Percentiles rank a stretch among this genome's conserved stretches.
phyloP scores from a whole-genome alignment of 345 rosid species.

The Mallotus nudiflorus region DNA sequence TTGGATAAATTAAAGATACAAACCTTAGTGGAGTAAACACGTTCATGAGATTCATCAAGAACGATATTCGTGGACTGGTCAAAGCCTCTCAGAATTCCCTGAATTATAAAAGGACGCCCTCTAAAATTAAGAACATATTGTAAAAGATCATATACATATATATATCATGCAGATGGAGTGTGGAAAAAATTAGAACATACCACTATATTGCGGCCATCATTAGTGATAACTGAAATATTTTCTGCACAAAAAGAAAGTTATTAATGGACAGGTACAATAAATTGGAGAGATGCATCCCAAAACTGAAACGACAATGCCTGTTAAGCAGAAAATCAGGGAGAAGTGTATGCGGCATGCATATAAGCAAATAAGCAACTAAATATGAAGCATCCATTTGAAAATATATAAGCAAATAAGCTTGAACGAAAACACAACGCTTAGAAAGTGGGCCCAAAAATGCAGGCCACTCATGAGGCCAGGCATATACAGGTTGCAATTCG shows the following conservation, averaged over 20 bases:
- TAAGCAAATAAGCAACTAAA: not conserved
- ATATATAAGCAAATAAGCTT: not conserved
- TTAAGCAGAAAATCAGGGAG: not conserved
- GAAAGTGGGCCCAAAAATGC: not conserved
- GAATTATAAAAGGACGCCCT: conserved; percentile 6
- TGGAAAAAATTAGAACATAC: conserved; percentile 31
- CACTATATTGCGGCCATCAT: conserved; percentile 93
- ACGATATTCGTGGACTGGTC: conserved; percentile 90
- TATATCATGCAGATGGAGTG: not conserved
- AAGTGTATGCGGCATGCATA: not conserved
- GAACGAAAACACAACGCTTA: not conserved
- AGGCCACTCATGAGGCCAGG: no score
- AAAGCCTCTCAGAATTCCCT: conserved; percentile 82
- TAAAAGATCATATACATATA: not conserved
- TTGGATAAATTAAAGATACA: not conserved
- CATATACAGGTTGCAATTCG: no score
- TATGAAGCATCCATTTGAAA: not conserved
- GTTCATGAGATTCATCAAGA: conserved; percentile 89
- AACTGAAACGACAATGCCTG: not conserved
- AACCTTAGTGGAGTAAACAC: conserved; percentile 88
- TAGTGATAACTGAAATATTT: conserved; percentile 71
- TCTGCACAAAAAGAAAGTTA: conserved; percentile 40
- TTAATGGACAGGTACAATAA: not conserved
- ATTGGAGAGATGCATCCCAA: not conserved
- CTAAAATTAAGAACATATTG: not conserved